Percentiles rank a stretch among this genome's conserved stretches.
These are phyloP conservation scores for Plasmodium coatneyi DNA, from an alignment of 169 alveolate genomes.

Conservation along the genomic window DNA sequence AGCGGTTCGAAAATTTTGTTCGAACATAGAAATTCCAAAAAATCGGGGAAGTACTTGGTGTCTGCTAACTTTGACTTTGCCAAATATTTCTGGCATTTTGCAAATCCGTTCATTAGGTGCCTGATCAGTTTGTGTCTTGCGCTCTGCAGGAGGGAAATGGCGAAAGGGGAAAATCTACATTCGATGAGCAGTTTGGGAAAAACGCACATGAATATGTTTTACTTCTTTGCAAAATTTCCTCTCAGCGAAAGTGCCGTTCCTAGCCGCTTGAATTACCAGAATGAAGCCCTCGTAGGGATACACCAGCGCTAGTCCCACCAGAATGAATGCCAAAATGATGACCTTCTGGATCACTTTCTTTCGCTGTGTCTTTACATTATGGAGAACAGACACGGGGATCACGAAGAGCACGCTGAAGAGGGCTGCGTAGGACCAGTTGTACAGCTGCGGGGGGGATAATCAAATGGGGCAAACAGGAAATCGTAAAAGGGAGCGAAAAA, in stretches of 20 bases:
- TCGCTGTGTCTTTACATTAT: slow-evolving; percentile 5
- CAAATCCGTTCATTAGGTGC: neutral
- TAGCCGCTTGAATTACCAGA: slow-evolving; percentile 19
- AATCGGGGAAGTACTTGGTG: slow-evolving; percentile 36
- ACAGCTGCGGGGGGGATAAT: slow-evolving; percentile 2
- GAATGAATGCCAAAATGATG: slow-evolving; percentile 33
- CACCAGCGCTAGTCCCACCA: slow-evolving; percentile 7
- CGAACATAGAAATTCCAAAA: slow-evolving; percentile 63
- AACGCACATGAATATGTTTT: neutral
- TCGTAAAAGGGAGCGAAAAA: neutral
- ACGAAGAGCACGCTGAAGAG: slow-evolving; percentile 37
- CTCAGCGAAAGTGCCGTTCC: neutral
- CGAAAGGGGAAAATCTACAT: neutral
- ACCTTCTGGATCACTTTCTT: slow-evolving; percentile 6
- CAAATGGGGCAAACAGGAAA: neutral
- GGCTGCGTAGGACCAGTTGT: slow-evolving; percentile 71
- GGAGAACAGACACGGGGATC: slow-evolving; percentile 53
- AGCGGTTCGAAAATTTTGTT: slow-evolving; percentile 32
- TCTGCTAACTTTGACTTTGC: neutral
- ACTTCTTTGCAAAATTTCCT: neutral
- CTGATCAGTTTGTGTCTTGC: slow-evolving; percentile 17
- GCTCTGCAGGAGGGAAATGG: slow-evolving; percentile 4
- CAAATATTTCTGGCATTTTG: slow-evolving; percentile 16
- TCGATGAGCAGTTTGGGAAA: neutral
- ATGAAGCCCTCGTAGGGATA: slow-evolving; percentile 54